These are phyloP conservation scores for Polychaeton citri DNA, from an alignment of 2,329 filamentous ascomycete genomes.

Conservation along the genomic window DNA sequence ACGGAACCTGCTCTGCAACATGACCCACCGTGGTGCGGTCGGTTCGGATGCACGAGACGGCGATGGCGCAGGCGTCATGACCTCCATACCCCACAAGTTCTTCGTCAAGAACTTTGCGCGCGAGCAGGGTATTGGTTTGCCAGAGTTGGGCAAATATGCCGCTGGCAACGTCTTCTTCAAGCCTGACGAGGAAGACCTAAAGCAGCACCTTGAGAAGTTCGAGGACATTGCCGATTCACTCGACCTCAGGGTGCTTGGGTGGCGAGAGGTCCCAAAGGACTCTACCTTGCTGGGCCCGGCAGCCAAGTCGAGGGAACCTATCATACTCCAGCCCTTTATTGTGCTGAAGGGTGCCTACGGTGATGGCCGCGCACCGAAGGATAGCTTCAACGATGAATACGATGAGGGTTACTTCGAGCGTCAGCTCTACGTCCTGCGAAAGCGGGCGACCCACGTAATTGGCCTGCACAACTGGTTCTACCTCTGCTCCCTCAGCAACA, in stretches of 20 bases:
- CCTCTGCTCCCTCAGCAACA: conserved; percentile 88
- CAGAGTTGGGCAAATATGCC: conserved; percentile 83
- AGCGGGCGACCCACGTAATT: conserved; percentile 87
- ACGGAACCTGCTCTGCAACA: conserved; percentile 93
- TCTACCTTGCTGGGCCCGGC: conserved; percentile 86
- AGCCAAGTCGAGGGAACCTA: conserved; percentile 83
- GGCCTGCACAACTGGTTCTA: conserved; percentile 99
- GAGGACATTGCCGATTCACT: conserved; percentile 84
- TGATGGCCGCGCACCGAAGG: conserved; percentile 61
- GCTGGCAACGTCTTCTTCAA: conserved; percentile 98
- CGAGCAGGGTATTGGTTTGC: conserved; percentile 77
- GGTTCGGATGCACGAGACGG: conserved; percentile 96
- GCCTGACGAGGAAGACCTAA: conserved; percentile 77
- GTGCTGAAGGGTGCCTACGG: conserved; percentile 79
- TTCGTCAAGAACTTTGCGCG: conserved; percentile 97
- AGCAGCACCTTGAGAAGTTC: conserved; percentile 83
- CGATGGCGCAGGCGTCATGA: conserved; percentile 98
- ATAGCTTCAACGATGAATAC: conserved; percentile 65
- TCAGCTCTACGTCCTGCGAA: conserved; percentile 86
- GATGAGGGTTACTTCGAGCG: conserved; percentile 79
- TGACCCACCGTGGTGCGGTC: conserved; percentile 98
- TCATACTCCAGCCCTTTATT: conserved; percentile 90
- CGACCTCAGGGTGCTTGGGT: conserved; percentile 82
- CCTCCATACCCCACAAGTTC: conserved; percentile 94
- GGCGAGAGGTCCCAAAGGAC: conserved; percentile 90